These are phyloP conservation scores for Phylloporus sp. DNA, from an alignment of 1,284 basidiomycete species.

Conservation along the genomic window DNA sequence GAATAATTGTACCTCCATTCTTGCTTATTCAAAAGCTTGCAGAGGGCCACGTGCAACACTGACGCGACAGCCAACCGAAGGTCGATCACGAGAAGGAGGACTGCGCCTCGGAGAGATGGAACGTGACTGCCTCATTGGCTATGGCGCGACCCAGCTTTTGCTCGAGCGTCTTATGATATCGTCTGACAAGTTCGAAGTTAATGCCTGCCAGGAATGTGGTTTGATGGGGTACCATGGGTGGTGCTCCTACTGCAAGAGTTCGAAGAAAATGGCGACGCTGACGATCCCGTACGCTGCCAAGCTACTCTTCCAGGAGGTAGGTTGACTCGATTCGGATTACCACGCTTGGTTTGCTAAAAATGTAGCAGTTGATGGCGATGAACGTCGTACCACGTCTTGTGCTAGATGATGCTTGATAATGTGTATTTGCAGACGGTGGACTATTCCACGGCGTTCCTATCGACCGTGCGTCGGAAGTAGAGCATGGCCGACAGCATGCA, in stretches of 20 bases:
- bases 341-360: conserved; percentile 3
- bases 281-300: conserved; percentile 99
- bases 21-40: conserved; percentile 19
- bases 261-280: conserved; percentile 93
- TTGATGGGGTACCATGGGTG: conserved; percentile 97
- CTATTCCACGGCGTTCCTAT: conserved; percentile 1
- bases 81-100: conserved; percentile 96
- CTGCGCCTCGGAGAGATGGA: conserved; percentile 99
- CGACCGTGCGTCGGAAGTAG: conserved; percentile 10
- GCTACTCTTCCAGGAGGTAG: conserved; percentile 94
- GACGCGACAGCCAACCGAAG: conserved; percentile 98
- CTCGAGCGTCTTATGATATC: conserved; percentile 98
- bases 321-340: conserved; percentile 25
- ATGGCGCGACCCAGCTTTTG: conserved; percentile 95
- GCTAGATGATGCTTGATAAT: conserved; percentile 69
- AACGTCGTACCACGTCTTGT: conserved; percentile 88
- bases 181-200: conserved; percentile 96
- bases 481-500: not conserved
- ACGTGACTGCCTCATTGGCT: conserved; percentile 94
- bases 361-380: conserved; percentile 86
- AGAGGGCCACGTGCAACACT: conserved; percentile 96
- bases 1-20: conserved; percentile 5
- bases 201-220: conserved; percentile 94
- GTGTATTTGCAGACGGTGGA: conserved; percentile 2
- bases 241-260: conserved; percentile 96